phyloP scores from a whole-genome alignment of 495 filamentous ascomycete species.

The Xylaria nigripes region DNA sequence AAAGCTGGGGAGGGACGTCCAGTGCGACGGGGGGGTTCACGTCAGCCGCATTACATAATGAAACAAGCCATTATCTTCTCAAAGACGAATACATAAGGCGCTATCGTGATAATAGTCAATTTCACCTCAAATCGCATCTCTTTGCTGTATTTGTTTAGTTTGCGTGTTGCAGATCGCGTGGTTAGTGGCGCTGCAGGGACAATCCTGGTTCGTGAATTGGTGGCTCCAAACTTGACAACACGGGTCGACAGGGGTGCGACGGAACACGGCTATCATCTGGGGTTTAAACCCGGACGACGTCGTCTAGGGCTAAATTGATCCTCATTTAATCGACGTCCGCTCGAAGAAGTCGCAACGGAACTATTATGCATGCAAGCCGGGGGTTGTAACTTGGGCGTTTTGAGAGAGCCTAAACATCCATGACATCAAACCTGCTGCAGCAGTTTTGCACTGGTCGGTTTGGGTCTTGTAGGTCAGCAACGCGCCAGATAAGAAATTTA shows the following conservation, averaged over 20 bases:
- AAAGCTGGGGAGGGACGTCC: no score
- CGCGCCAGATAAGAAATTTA: no score
- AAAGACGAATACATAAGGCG: background rate
- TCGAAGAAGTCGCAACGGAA: no score
- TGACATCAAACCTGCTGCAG: no score
- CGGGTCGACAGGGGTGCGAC: background rate
- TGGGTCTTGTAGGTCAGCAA: no score
- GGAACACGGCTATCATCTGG: background rate
- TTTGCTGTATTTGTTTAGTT: background rate
- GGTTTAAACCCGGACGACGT: background rate
- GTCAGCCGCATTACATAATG: no score
- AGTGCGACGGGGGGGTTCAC: no score
- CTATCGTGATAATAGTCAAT: background rate
- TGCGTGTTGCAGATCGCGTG: background rate
- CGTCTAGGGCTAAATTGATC: background rate
- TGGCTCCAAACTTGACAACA: background rate
- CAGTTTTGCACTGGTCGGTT: no score
- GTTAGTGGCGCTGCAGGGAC: background rate
- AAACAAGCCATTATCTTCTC: background rate
- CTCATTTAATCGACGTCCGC: no score
- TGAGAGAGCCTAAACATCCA: no score
- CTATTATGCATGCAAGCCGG: no score
- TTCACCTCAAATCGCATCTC: background rate
- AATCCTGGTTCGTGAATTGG: background rate
- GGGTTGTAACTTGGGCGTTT: no score